Percentiles rank a stretch among this genome's conserved stretches.
These are phyloP conservation scores for Cyclanthera cordifolia DNA, from an alignment of 306 rosid genomes.

Conservation along the genomic window DNA sequence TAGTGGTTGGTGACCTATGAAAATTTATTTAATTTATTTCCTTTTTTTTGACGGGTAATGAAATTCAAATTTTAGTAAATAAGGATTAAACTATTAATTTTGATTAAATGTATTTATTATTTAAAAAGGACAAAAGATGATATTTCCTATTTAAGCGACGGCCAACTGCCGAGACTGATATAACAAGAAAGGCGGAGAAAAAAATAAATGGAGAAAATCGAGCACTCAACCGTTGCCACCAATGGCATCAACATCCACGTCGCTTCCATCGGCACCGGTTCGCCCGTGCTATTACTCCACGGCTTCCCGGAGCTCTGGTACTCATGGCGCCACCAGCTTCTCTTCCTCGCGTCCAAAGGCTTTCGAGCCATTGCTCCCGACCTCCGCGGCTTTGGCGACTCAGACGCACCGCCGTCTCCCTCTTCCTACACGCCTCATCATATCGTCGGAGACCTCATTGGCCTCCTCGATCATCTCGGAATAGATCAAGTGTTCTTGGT, in stretches of 20 bases:
- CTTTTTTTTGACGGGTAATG: no score
- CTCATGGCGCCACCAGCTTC: constrained; percentile 19
- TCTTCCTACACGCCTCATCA: constrained; percentile 10
- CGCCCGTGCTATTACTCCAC: constrained; percentile 10
- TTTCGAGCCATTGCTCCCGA: constrained; percentile 16
- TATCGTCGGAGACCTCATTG: constrained; percentile 17
- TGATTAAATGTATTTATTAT: no score
- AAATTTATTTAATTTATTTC: no score
- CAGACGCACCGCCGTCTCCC: constrained; percentile 1
- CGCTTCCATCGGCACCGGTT: constrained; percentile 7
- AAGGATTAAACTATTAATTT: no score
- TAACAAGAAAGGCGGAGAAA: no score
- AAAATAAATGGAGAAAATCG: constrained; percentile 11
- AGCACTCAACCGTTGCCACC: neutral
- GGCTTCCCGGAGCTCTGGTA: constrained; percentile 20
- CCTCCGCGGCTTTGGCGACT: constrained; percentile 16
- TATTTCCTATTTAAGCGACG: no score
- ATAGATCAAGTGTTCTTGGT: constrained; percentile 16
- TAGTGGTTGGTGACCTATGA: no score
- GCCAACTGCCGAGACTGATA: no score
- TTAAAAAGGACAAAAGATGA: no score
- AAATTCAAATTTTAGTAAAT: no score
- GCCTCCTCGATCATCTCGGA: constrained; percentile 10
- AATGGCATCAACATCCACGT: constrained; percentile 13
- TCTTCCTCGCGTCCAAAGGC: constrained; percentile 12